Conservation (phyloP, 2,329 filamentous ascomycete genomes). For the Diaporthe helianthi region DNA sequence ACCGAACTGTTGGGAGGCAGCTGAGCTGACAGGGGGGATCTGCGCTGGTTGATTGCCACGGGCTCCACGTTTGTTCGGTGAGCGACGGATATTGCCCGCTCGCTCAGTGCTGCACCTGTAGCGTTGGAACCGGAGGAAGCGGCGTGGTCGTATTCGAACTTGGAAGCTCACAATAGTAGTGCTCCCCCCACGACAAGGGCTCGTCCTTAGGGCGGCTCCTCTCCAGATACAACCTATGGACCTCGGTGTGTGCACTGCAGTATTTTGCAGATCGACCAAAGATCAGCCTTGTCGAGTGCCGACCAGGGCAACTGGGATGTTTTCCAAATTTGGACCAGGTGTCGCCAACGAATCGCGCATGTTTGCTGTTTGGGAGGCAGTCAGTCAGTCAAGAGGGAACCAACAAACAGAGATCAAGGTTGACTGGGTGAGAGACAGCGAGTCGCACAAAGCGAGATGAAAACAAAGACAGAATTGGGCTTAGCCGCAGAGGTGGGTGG, state of each 20-base stretch:
- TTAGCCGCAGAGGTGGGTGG: constrained; percentile 13
- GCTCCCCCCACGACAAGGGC: background rate
- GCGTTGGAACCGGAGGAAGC: background rate
- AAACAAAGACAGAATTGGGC: constrained; percentile 12
- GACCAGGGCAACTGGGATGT: background rate
- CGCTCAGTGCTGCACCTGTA: background rate
- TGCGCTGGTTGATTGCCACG: background rate
- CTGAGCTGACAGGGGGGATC: background rate
- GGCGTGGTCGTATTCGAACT: constrained; percentile 2
- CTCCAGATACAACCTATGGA: background rate
- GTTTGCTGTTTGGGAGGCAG: background rate
- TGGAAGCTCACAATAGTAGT: background rate
- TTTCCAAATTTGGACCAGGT: background rate
- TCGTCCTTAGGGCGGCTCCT: background rate
- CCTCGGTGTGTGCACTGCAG: background rate
- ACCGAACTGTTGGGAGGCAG: background rate
- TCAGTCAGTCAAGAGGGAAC: background rate
- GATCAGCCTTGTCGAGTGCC: background rate
- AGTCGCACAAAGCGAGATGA: constrained; percentile 30
- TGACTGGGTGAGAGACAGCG: background rate
- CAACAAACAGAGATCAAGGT: background rate
- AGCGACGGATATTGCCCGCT: constrained; percentile 19
- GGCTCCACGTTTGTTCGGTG: constrained; percentile 1
- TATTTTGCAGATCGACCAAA: background rate
- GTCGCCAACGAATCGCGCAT: constrained; percentile 2